phyloP scores from a whole-genome alignment of 352 stramenopile genomes.

The Elongisporangium prolatum region DNA sequence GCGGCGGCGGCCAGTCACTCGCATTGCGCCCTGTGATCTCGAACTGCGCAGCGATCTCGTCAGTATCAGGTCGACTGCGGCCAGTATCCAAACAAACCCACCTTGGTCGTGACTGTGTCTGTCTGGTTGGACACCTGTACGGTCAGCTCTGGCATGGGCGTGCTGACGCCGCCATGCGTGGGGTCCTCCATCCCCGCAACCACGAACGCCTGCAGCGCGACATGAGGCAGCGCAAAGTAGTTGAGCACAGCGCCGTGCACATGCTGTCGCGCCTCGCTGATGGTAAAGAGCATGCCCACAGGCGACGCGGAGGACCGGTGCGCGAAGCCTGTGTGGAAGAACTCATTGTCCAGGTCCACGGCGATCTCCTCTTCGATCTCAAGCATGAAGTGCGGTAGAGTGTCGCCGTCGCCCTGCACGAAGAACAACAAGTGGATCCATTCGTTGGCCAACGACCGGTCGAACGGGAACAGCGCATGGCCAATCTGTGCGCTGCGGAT shows the following conservation, averaged over 20 bases:
- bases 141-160: constrained; percentile 47
- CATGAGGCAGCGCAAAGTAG: constrained; percentile 46
- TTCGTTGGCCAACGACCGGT: constrained; percentile 56
- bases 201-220: constrained; percentile 49
- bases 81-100: no score
- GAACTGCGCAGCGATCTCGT: no score
- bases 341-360: constrained; percentile 57
- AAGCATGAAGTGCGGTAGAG: constrained; percentile 55
- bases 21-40: no score
- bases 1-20: no score
- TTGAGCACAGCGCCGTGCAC: constrained; percentile 61
- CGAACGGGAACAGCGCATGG: constrained; percentile 47
- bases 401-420: constrained; percentile 22
- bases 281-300: constrained; percentile 68
- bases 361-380: constrained; percentile 63
- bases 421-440: constrained; percentile 74
- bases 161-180: no score
- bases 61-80: no score
- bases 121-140: no score
- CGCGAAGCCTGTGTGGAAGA: constrained; percentile 47
- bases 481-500: constrained; percentile 42
- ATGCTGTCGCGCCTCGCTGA: constrained; percentile 59
- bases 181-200: no score
- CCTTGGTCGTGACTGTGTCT: no score
- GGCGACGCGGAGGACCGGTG: constrained; percentile 47